Conservation (phyloP, 176 grass and related monocot species). For the Stipa capillata region DNA sequence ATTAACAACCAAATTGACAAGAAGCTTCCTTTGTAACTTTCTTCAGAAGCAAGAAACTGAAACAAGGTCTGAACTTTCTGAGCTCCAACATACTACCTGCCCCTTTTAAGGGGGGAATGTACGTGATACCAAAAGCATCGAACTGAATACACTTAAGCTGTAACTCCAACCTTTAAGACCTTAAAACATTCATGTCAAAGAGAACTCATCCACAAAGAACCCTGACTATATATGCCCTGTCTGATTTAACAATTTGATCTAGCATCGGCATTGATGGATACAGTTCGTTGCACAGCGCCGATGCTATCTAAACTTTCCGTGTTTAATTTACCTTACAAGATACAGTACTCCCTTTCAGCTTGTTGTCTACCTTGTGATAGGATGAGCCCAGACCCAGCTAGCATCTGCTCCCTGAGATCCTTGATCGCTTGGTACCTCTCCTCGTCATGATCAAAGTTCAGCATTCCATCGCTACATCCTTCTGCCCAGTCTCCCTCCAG, state of each 20-base stretch:
- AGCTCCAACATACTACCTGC: no score
- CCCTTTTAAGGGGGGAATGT: no score
- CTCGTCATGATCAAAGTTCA: slow-evolving; percentile 44
- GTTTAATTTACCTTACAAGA: slow-evolving; percentile 10
- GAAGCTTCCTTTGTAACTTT: no score
- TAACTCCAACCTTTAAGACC: not conserved
- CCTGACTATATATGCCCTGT: not conserved
- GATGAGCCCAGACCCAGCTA: slow-evolving; percentile 58
- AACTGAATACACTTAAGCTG: not conserved
- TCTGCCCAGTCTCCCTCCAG: slow-evolving; percentile 53
- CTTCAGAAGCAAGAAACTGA: no score
- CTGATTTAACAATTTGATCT: not conserved
- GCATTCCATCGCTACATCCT: slow-evolving; percentile 37
- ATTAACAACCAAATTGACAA: no score
- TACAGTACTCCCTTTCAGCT: slow-evolving; percentile 11
- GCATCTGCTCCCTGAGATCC: slow-evolving; percentile 71
- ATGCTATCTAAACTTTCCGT: not conserved
- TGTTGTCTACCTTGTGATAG: slow-evolving; percentile 30
- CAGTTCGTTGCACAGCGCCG: not conserved
- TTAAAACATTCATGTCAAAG: not conserved
- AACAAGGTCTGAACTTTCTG: no score
- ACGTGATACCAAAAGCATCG: not conserved
- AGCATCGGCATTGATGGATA: not conserved
- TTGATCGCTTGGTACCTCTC: slow-evolving; percentile 67
- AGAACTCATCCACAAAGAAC: not conserved